Conservation (phyloP, 192 early-diverging fungal species). For the Rhizoclosmatium globosum region DNA sequence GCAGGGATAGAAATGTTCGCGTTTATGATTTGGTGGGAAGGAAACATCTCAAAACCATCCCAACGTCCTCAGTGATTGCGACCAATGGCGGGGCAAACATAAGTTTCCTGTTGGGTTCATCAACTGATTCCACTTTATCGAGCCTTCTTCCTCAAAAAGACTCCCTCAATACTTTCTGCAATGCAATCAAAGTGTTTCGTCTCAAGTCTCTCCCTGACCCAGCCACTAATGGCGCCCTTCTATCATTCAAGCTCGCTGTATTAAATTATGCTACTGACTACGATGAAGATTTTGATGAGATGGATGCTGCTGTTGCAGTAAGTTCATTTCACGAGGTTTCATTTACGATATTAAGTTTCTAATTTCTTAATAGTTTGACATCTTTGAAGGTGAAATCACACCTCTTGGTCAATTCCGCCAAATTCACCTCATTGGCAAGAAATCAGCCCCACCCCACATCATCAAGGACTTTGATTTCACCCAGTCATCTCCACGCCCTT, state of each 20-base stretch:
- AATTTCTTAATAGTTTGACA: not conserved
- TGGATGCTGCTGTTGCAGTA: too few species aligned
- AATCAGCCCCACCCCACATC: not conserved
- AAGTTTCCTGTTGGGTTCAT: too few species aligned
- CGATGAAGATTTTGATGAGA: too few species aligned
- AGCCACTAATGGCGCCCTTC: too few species aligned
- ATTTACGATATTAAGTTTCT: not conserved
- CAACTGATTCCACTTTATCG: not conserved
- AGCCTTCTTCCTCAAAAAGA: not conserved
- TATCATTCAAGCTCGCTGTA: too few species aligned
- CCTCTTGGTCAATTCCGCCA: not conserved
- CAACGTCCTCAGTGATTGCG: not conserved
- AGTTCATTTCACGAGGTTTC: not conserved
- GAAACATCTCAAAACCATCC: not conserved
- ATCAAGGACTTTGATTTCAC: slow-evolving; percentile 9
- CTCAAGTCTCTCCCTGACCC: not conserved
- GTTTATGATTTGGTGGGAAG: not conserved
- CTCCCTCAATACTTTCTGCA: not conserved
- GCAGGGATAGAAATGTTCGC: not conserved
- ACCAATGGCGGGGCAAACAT: too few species aligned
- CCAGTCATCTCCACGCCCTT: too few species aligned
- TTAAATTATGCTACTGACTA: too few species aligned
- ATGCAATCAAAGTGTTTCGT: not conserved
- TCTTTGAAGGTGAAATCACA: slow-evolving; percentile 17
- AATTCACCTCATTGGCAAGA: not conserved